Conservation (phyloP, 176 grass and related monocot genomes). For the Triticum timopheevii region DNA sequence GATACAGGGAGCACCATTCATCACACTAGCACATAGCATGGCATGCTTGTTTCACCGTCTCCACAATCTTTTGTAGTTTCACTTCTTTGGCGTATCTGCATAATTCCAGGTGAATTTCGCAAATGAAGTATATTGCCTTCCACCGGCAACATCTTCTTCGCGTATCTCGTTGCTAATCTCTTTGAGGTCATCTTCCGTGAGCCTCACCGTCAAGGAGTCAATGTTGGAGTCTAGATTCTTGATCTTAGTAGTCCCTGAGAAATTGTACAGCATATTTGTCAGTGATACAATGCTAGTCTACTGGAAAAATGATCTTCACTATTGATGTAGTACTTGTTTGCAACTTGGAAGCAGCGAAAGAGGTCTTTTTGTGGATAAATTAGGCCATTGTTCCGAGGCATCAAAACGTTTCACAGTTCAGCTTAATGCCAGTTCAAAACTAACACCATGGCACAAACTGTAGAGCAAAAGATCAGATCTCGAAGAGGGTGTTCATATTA, state of each 20-base stretch:
- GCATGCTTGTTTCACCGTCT: background rate
- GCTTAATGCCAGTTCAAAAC: background rate
- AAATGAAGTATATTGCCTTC: constrained; percentile 43
- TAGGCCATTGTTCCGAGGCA: background rate
- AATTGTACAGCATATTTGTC: constrained; percentile 13
- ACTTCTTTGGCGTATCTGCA: constrained; percentile 62
- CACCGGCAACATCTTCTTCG: constrained; percentile 60
- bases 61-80: background rate
- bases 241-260: constrained; percentile 73
- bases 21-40: background rate
- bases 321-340: constrained; percentile 12
- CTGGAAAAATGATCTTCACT: background rate
- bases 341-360: background rate
- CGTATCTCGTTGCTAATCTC: constrained; percentile 55
- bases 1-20: background rate
- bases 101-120: constrained; percentile 45
- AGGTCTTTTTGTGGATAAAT: background rate
- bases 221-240: constrained; percentile 79
- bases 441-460: background rate
- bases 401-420: background rate
- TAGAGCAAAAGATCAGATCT: background rate
- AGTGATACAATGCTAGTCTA: constrained; percentile 17
- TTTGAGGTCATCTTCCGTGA: constrained; percentile 60
- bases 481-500: background rate
- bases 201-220: constrained; percentile 58